Evolutionary conservation across 2,329 filamentous ascomycete species (phyloP).

Genomic region (Fusarium dimerum): DNA sequence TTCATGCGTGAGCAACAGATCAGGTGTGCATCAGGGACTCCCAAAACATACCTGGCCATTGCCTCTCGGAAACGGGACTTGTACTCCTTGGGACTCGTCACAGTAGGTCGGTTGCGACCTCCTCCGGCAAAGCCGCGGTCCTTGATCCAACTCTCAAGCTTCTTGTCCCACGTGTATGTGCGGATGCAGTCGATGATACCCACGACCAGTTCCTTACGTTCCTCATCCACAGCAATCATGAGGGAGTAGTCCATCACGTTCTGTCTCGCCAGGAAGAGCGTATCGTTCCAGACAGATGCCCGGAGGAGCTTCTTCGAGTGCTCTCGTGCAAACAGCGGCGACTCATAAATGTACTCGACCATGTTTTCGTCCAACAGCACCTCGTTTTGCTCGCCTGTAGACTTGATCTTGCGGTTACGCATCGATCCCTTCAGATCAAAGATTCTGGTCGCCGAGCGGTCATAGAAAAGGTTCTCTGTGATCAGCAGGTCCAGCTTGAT

Average conservation of each 20-base stretch:
- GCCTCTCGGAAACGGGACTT: conserved; percentile 94
- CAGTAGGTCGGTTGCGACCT: conserved; percentile 82
- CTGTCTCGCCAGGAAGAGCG: conserved; percentile 87
- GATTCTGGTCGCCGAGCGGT: conserved; percentile 83
- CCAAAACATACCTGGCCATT: conserved; percentile 77
- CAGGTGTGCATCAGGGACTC: background rate
- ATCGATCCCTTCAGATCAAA: conserved; percentile 98
- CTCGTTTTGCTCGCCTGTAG: conserved; percentile 93
- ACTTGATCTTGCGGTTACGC: conserved; percentile 96
- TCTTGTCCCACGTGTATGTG: conserved; percentile 99
- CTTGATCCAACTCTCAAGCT: conserved; percentile 99
- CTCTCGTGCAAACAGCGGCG: conserved; percentile 90
- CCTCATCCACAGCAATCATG: conserved; percentile 97
- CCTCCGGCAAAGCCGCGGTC: conserved; percentile 82
- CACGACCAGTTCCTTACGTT: conserved; percentile 86
- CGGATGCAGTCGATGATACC: conserved; percentile 98
- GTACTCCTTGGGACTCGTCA: conserved; percentile 97
- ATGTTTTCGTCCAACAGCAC: conserved; percentile 97
- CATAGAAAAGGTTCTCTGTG: conserved; percentile 98
- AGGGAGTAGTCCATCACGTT: conserved; percentile 99
- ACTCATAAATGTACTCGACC: conserved; percentile 98
- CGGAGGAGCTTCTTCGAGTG: conserved; percentile 93
- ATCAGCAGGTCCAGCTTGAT: conserved; percentile 92
- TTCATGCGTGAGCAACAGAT: conserved; percentile 9
- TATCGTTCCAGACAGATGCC: conserved; percentile 96